These are phyloP conservation scores for Cyclostephanos tholiformis DNA, from an alignment of 108 stramenopile genomes.

Conservation along the genomic window DNA sequence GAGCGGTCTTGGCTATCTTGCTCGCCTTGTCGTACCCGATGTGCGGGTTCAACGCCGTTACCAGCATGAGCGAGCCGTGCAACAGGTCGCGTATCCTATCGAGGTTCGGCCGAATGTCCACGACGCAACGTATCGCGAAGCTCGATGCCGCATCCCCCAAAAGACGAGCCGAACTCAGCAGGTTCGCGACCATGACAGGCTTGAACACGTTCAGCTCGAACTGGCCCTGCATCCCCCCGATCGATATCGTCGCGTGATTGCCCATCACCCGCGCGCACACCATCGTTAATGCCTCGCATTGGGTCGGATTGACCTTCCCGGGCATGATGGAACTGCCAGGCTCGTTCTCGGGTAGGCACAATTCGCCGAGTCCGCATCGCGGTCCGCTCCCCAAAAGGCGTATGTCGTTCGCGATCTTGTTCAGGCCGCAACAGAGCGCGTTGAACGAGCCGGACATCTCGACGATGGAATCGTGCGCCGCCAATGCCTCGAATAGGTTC, in stretches of 20 bases:
- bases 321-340: constrained; percentile 99
- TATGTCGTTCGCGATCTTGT: constrained; percentile 98
- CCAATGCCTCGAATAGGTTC: constrained; percentile 97
- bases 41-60: constrained; percentile 97
- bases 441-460: constrained; percentile 94
- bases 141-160: constrained; percentile 86
- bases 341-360: constrained; percentile 95
- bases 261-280: constrained; percentile 99
- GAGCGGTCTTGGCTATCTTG: constrained; percentile 96
- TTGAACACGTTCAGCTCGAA: constrained; percentile 99
- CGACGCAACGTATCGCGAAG: constrained; percentile 92
- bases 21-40: constrained; percentile 99
- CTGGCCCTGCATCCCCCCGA: constrained; percentile 96
- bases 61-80: constrained; percentile 94
- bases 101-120: constrained; percentile 85
- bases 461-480: constrained; percentile 94
- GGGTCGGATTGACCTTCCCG: constrained; percentile 99
- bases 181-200: constrained; percentile 94
- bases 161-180: constrained; percentile 91
- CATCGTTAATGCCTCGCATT: constrained; percentile 99
- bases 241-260: constrained; percentile 91
- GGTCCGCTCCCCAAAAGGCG: constrained; percentile 94
- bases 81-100: constrained; percentile 85
- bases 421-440: constrained; percentile 85
- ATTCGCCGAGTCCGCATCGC: constrained; percentile 94